Conservation (phyloP, 2,329 filamentous ascomycete genomes). For the Cercospora sp. region DNA sequence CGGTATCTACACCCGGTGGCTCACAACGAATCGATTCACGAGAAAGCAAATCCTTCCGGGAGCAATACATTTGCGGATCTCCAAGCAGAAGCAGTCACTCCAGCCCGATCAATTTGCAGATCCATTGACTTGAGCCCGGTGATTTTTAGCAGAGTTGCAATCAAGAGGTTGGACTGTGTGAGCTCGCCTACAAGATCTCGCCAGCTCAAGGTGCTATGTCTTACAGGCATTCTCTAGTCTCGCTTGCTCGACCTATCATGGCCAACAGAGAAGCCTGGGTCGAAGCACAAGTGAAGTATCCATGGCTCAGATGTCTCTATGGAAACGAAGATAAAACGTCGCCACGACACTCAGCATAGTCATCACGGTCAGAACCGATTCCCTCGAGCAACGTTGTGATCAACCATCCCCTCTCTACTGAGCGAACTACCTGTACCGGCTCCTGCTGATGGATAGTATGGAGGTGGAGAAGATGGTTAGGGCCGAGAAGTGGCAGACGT, state of each 20-base stretch:
- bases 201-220: too few relatives aligned
- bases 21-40: neutral
- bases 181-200: too few relatives aligned
- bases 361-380: neutral
- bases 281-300: neutral
- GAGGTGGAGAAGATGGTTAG: neutral
- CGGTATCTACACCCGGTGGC: neutral
- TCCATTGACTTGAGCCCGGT: neutral
- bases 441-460: neutral
- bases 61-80: neutral
- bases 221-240: too few relatives aligned
- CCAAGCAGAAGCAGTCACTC: neutral
- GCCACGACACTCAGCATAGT: neutral
- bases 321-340: neutral
- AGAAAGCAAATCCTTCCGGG: rapidly evolving
- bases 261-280: too few relatives aligned
- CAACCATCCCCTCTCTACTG: neutral
- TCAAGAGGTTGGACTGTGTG: neutral
- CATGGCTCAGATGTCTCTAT: neutral
- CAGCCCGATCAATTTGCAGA: neutral
- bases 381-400: neutral
- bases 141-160: neutral
- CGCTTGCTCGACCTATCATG: too few relatives aligned
- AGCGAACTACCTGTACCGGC: too few relatives aligned
- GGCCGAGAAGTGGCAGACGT: neutral